A percentile compares a stretch with the other conserved stretches of the same genome.
Evolutionary conservation across 2,329 filamentous ascomycete genomes (phyloP).

Genomic region (Coniochaeta prunicola): DNA sequence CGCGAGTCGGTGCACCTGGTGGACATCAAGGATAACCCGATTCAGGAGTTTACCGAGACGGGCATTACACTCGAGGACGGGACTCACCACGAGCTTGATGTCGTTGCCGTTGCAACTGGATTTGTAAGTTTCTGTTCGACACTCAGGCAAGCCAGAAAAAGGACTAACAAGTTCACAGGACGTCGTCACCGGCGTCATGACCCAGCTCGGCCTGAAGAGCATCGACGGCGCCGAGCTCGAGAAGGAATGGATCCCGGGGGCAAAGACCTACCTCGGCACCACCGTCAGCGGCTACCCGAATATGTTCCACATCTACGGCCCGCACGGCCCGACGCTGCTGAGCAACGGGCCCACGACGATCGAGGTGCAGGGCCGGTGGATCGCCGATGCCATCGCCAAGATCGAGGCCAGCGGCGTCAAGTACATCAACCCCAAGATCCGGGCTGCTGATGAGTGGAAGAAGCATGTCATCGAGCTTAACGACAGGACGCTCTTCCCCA

Average conservation of each 20-base stretch:
- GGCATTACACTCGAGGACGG: conserved; percentile 29
- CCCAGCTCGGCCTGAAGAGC: conserved; percentile 21
- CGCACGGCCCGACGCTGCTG: neutral
- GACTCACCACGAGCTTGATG: conserved; percentile 27
- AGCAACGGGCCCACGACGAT: neutral
- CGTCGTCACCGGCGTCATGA: conserved; percentile 23
- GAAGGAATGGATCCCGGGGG: conserved; percentile 6
- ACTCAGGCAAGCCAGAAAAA: neutral
- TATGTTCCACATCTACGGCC: conserved; percentile 29
- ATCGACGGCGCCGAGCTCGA: conserved; percentile 3
- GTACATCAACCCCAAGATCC: neutral
- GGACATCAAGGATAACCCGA: conserved; percentile 34
- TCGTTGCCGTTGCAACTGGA: conserved; percentile 25
- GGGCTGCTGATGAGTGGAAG: neutral
- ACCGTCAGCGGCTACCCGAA: conserved; percentile 22
- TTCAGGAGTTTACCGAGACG: conserved; percentile 23
- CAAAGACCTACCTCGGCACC: conserved; percentile 9
- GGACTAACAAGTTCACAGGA: conserved; percentile 7
- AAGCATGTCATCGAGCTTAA: neutral
- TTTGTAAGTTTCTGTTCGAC: conserved; percentile 13
- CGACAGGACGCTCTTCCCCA: neutral
- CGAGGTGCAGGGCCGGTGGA: neutral
- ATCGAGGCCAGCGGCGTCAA: neutral
- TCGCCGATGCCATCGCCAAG: neutral
- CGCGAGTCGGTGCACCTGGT: conserved; percentile 37